Evolutionary conservation across 257 asterid genomes (phyloP).

Genomic region (Forsythia suspensa): DNA sequence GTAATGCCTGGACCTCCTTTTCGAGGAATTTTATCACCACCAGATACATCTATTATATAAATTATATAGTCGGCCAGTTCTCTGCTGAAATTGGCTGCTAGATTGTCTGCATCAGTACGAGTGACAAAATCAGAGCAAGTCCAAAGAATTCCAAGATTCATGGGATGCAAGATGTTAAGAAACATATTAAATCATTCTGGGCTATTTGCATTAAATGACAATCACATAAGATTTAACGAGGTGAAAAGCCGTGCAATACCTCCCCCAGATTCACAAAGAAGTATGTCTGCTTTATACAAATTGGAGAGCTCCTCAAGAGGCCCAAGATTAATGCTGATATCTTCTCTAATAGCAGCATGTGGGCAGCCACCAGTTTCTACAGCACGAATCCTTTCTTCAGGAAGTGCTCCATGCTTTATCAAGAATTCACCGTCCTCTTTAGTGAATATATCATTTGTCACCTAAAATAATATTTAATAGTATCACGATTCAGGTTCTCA

Average conservation of each 20-base stretch:
- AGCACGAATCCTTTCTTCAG: slow-evolving; percentile 93
- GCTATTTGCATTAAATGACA: neutral
- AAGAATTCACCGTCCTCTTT: slow-evolving; percentile 97
- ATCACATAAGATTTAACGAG: neutral
- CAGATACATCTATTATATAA: slow-evolving; percentile 91
- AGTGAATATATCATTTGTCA: slow-evolving; percentile 94
- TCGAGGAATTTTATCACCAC: slow-evolving; percentile 93
- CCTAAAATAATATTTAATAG: slow-evolving; percentile 37
- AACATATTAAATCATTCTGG: neutral
- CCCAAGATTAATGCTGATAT: slow-evolving; percentile 89
- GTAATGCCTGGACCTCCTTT: slow-evolving; percentile 99
- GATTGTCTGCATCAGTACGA: slow-evolving; percentile 55
- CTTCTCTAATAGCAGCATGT: slow-evolving; percentile 95
- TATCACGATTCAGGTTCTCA: neutral
- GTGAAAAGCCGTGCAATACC: slow-evolving; percentile 38
- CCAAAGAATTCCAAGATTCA: neutral
- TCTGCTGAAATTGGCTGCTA: slow-evolving; percentile 97
- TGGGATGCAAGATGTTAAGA: neutral
- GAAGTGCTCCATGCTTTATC: slow-evolving; percentile 91
- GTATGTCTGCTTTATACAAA: slow-evolving; percentile 80
- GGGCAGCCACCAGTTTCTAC: slow-evolving; percentile 99
- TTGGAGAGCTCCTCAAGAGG: slow-evolving; percentile 96
- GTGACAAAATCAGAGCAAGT: slow-evolving; percentile 8
- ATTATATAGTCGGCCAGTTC: slow-evolving; percentile 92
- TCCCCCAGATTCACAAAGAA: slow-evolving; percentile 97